Evolutionary conservation across 2,329 filamentous ascomycete genomes (phyloP).

Genomic region (Verticillium albo-atrum): DNA sequence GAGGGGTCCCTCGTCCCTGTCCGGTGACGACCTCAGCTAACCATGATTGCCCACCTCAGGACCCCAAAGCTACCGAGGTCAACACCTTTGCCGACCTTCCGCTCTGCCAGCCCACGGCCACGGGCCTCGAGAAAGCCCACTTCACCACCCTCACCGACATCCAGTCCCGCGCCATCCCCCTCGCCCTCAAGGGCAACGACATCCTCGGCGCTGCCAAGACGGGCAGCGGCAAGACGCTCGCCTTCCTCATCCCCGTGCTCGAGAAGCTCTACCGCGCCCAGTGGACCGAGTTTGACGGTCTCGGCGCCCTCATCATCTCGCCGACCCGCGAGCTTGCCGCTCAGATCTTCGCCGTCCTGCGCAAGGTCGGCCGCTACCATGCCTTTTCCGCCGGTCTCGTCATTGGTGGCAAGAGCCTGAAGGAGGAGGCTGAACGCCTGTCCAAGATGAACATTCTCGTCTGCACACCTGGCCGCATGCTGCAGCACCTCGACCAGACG

Average conservation of each 20-base stretch:
- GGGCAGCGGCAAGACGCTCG: constrained; percentile 90
- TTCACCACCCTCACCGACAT: constrained; percentile 90
- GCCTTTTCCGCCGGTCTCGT: constrained; percentile 88
- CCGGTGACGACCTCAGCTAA: not conserved
- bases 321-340: constrained; percentile 93
- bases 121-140: constrained; percentile 79
- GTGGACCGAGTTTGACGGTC: constrained; percentile 87
- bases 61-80: constrained; percentile 52
- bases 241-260: constrained; percentile 86
- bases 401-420: constrained; percentile 87
- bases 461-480: constrained; percentile 88
- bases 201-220: constrained; percentile 94
- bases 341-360: constrained; percentile 92
- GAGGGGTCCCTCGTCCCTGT: constrained; percentile 1
- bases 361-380: constrained; percentile 85
- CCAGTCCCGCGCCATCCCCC: constrained; percentile 82
- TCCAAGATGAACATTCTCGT: constrained; percentile 95
- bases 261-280: constrained; percentile 86
- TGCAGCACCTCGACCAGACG: constrained; percentile 94
- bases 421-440: constrained; percentile 80
- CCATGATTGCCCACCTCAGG: constrained; percentile 39
- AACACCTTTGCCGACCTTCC: constrained; percentile 80
- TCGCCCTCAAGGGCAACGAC: constrained; percentile 80
- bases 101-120: constrained; percentile 73
- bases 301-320: constrained; percentile 88